phyloP scores from a whole-genome alignment of 1,139 yeast genomes.

The Yamadazyma pseudoaaseri region DNA sequence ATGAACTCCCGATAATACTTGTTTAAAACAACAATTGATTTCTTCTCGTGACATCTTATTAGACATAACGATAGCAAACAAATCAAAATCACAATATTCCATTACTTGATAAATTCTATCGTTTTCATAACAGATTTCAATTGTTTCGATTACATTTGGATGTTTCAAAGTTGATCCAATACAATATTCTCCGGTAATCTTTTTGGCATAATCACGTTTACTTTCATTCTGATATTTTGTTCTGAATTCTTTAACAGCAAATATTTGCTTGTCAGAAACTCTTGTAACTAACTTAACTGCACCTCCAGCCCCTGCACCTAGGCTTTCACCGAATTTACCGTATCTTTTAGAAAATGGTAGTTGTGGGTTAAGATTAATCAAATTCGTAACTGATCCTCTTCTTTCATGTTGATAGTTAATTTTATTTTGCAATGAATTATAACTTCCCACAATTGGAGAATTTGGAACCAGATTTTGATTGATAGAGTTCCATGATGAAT shows the following conservation, averaged over 20 bases:
- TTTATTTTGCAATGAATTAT: constrained; percentile 29
- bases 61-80: constrained; percentile 94
- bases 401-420: constrained; percentile 35
- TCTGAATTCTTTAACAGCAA: constrained; percentile 93
- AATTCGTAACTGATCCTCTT: constrained; percentile 35
- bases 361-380: constrained; percentile 29
- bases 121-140: constrained; percentile 87
- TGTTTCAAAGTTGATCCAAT: constrained; percentile 89
- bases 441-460: constrained; percentile 15
- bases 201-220: constrained; percentile 85
- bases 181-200: constrained; percentile 93
- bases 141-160: constrained; percentile 86
- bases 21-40: constrained; percentile 88
- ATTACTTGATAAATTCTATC: constrained; percentile 86
- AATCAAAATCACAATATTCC: constrained; percentile 93
- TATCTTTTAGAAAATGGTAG: constrained; percentile 72
- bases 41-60: constrained; percentile 87
- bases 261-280: constrained; percentile 63
- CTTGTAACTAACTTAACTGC: constrained; percentile 76
- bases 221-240: constrained; percentile 73
- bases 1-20: constrained; percentile 75
- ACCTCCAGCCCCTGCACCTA: constrained; percentile 98
- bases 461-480: constrained; percentile 23
- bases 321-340: constrained; percentile 76
- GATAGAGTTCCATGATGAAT: constrained; percentile 33